Base-by-base conservation (phyloP, 192 early-diverging fungal genomes). In the Coemansia sp. region DNA sequence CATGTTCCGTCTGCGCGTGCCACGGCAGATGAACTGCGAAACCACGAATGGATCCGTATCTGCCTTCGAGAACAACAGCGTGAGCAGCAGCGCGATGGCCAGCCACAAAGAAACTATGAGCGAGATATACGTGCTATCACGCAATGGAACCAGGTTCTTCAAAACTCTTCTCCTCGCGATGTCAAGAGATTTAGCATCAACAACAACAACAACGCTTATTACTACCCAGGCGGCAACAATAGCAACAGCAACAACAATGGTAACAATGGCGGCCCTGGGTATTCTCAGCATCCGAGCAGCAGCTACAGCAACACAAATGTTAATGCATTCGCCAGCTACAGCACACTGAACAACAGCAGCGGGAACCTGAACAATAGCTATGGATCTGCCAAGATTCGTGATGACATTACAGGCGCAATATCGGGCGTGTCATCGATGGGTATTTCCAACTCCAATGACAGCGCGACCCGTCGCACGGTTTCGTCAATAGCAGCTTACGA, bases 1-100 rank as follows among this genome's bases (percentile, higher is more conserved):
- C 90, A 92, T 63, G 89, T 93, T 63, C 84, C 85, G n/a, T 85
- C 86, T 14, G 74, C 84, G 10, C 80, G 89, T 25, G 84, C 86
- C 5, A 82, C 87, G 0, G 93, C 94, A 8, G 84, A 70, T 33
- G 86, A 86, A 59, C 80, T 96, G 28, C 75, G 88, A n/a, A 73
- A 83, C 40, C 93, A 83, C 67, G 64, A 61, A 56, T 77, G 72
- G 75, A 77, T 78, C 61, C 68, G 58, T 42, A 56, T 65, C 45
- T 80, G 77, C 49, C 57, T 72, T 56, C 65, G 69, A 17, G 74
- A 71, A 60, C 64, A 68, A 7, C 64, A 77, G 64, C 65, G 69
- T 30, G 74, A 71, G 63, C 64, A 68, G 6, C 64, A 77, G 62
- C 61, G 72, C 25, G 74, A 79, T 34, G 71, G 75, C 38, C 71